phyloP scores from a whole-genome alignment of 78 protist genomes.

The Dictyostelium brefeldianum region DNA sequence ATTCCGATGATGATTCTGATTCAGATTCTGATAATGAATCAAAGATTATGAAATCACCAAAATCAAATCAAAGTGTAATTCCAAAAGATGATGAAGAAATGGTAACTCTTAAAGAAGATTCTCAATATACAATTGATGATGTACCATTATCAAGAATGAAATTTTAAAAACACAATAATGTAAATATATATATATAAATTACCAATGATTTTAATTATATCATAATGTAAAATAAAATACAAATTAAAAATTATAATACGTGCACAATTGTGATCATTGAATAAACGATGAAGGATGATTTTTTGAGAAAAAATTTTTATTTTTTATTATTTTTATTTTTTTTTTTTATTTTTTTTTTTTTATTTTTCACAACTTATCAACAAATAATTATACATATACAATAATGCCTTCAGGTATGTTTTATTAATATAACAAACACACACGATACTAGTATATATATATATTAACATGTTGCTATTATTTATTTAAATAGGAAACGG shows the following conservation, averaged over 20 bases:
- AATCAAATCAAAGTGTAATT: background rate
- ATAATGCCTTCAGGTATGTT: conserved; percentile 17
- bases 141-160: background rate
- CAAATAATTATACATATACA: conserved; percentile 4
- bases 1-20: background rate
- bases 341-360: background rate
- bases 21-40: background rate
- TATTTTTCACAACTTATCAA: background rate
- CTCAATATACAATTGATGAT: background rate
- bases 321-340: background rate
- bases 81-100: background rate
- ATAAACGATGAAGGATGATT: background rate
- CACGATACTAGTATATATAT: too few relatives aligned
- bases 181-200: background rate
- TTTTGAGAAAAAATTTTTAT: background rate
- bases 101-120: background rate
- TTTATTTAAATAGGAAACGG: conserved; percentile 77
- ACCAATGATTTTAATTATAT: background rate
- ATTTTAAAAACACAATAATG: background rate
- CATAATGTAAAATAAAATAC: too few relatives aligned
- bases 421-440: too few relatives aligned
- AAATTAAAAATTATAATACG: too few relatives aligned
- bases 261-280: too few relatives aligned
- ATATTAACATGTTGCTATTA: background rate
- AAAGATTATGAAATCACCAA: background rate